Evolutionary conservation across 306 rosid species (phyloP), one percentile per base, ranked within the genome.

Genomic region (Cucurbita moschata): DNA sequence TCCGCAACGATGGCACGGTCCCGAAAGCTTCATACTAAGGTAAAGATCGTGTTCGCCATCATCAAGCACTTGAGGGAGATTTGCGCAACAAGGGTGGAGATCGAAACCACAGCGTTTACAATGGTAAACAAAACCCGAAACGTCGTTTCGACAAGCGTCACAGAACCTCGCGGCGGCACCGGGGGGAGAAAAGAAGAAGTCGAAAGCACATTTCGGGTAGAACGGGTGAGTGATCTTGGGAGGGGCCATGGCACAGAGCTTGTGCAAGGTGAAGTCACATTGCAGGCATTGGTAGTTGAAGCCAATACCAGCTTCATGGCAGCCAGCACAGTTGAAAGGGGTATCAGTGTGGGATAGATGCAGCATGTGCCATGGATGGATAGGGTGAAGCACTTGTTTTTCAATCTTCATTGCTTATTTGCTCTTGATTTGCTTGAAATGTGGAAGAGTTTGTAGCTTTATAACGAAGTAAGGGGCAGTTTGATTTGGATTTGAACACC

Each of bases 251-350:
- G 85, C 87, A n/a, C 89, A 85, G 5, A 78, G 26, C 75, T 83
- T 81, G 80, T 85, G 89, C 8, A 83, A 60, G 40, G 79, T 80
- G 49, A 85, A 85, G 30, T 83, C 85, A 59, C 87, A 85, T 57
- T 58, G 53, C 13, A 18, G 57, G 76, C 87, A 85, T 76, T 72
- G 79, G 89, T 85, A 85, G 62, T 71, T 81, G 66, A 79, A 80
- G 67, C 89, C 89, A 15, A 85, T 83, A 0, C 89, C 89, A 6
- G 80, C 87, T 80, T 83, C 89, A 67, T 85, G 81, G 83, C 89
- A 85, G 2, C 89, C 89, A 50, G 81, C 83, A 57, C 89, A 85
- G 70, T 77, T 58, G 80, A 83, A 85, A 7, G 89, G 89, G 59
- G 49, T 77, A 53, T 85, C 89, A 3, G 81, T 81, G 77, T 81